Conservation (phyloP, 192 early-diverging fungal genomes). For the Rhizophagus clarus region DNA sequence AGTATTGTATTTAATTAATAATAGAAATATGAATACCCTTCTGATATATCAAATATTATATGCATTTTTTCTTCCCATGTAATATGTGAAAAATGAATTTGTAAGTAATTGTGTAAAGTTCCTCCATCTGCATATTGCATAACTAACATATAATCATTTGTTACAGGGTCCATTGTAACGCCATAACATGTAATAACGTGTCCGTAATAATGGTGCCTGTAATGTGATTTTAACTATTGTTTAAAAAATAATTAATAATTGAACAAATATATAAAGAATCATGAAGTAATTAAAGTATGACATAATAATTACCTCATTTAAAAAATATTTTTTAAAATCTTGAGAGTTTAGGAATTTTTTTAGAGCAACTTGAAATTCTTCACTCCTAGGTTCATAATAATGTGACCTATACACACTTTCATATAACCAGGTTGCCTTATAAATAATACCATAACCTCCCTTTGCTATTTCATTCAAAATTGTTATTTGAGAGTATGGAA, state of each 20-base stretch:
- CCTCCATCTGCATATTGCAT: slow-evolving; percentile 18
- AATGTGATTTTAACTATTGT: background rate
- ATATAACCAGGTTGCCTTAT: background rate
- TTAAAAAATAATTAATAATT: background rate
- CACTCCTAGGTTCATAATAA: background rate
- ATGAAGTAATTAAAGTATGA: no score
- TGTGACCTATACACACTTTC: no score
- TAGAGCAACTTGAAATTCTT: background rate
- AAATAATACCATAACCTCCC: background rate
- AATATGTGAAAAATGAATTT: background rate
- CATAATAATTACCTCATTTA: slow-evolving; percentile 13
- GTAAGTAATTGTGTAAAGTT: background rate
- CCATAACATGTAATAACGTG: background rate
- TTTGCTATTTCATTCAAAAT: background rate
- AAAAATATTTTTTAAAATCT: background rate
- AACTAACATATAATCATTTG: background rate
- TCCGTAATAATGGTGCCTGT: background rate
- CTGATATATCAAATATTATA: background rate
- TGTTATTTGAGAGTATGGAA: background rate
- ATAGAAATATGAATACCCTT: background rate
- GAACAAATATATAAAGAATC: no score
- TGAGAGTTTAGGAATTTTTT: background rate
- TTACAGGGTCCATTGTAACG: background rate
- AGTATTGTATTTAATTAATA: no score
- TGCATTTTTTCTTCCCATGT: background rate